Evolutionary conservation across 768 basidiomycete genomes (phyloP).

Genomic region (Crucibulum laeve): DNA sequence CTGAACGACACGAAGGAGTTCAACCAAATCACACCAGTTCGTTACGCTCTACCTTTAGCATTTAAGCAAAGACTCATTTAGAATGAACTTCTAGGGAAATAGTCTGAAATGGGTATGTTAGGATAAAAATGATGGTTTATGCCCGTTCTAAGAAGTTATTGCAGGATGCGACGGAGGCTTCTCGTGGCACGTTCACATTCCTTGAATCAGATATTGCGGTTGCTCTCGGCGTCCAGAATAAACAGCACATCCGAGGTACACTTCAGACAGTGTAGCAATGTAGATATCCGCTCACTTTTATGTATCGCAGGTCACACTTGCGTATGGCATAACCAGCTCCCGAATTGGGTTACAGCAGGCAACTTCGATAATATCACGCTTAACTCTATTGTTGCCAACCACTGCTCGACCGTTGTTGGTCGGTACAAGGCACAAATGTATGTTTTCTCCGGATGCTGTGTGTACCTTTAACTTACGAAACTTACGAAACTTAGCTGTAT

Average conservation of each 20-base stretch:
- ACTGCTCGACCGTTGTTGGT: constrained; percentile 44
- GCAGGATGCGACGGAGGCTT: constrained; percentile 51
- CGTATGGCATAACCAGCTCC: constrained; percentile 51
- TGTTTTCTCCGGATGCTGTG: no score
- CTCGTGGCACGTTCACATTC: constrained; percentile 45
- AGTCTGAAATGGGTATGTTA: constrained; percentile 51
- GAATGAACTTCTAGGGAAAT: constrained; percentile 24
- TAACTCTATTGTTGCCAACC: constrained; percentile 39
- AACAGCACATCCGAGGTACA: constrained; percentile 43
- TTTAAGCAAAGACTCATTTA: neutral
- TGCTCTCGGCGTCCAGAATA: constrained; percentile 37
- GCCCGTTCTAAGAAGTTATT: constrained; percentile 10
- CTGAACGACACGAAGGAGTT: constrained; percentile 34
- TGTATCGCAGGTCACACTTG: constrained; percentile 33
- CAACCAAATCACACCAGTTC: constrained; percentile 38
- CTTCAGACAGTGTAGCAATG: neutral
- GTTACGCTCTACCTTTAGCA: neutral
- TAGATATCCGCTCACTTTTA: neutral
- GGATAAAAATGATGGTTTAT: neutral
- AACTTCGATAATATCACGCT: constrained; percentile 37
- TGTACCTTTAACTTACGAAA: no score
- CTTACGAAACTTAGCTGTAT: neutral
- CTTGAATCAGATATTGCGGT: constrained; percentile 40
- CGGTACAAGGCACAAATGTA: constrained; percentile 45
- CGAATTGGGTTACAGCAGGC: constrained; percentile 42